Evolutionary conservation across 495 filamentous ascomycete species (phyloP).

Genomic region (Evansstolkia leycettana): DNA sequence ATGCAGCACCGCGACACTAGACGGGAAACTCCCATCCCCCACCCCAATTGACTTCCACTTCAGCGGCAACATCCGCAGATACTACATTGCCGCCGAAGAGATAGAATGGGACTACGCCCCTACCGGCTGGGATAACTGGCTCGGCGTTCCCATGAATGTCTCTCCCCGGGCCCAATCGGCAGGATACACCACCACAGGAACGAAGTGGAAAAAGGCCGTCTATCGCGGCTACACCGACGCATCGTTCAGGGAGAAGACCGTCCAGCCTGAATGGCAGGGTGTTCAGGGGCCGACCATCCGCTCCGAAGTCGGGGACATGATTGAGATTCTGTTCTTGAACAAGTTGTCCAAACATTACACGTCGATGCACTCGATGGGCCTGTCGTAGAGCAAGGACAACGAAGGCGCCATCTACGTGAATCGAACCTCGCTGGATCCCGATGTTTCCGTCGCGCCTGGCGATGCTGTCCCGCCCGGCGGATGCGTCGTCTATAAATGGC

Average conservation of each 20-base stretch:
- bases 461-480: not conserved
- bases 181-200: not conserved
- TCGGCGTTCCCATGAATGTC: not conserved
- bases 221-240: constrained; percentile 2
- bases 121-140: constrained; percentile 1
- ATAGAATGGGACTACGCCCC: constrained; percentile 1
- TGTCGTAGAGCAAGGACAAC: constrained; percentile 8
- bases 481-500: constrained; percentile 1
- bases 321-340: constrained; percentile 19
- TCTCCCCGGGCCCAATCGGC: not conserved
- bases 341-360: constrained; percentile 10
- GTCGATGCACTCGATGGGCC: constrained; percentile 14
- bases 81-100: constrained; percentile 2
- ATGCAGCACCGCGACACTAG: not conserved
- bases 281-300: constrained; percentile 6
- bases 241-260: not conserved
- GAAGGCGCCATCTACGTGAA: constrained; percentile 2
- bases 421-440: not conserved
- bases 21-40: not conserved
- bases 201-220: constrained; percentile 1
- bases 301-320: constrained; percentile 15
- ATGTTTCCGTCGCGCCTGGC: not conserved
- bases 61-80: constrained; percentile 1
- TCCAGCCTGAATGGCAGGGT: constrained; percentile 1
- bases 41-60: constrained; percentile 1